Percentiles rank a stretch among this genome's conserved stretches.
phyloP scores from a whole-genome alignment of 2,329 filamentous ascomycete species.

The Aspergillus ochraceus region DNA sequence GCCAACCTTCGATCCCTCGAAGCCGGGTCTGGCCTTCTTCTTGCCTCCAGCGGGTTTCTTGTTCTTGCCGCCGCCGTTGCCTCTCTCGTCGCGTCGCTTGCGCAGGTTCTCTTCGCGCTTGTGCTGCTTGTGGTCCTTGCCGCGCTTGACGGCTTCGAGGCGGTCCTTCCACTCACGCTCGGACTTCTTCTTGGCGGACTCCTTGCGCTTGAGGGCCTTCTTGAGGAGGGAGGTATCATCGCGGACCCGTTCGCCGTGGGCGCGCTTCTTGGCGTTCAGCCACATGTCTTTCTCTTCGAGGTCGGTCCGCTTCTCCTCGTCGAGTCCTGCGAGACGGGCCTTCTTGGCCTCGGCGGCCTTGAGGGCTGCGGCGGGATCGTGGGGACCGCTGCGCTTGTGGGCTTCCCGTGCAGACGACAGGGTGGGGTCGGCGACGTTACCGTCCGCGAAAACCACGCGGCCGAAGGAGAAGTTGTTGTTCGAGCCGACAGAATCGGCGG shows the following conservation, averaged over 20 bases:
- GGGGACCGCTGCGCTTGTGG: constrained; percentile 76
- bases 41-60: constrained; percentile 31
- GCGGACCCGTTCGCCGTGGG: constrained; percentile 83
- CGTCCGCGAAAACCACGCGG: constrained; percentile 86
- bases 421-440: constrained; percentile 73
- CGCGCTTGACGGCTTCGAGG: constrained; percentile 68
- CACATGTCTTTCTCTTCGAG: constrained; percentile 92
- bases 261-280: constrained; percentile 85
- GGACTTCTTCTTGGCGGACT: constrained; percentile 85
- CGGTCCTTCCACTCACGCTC: constrained; percentile 83
- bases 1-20: constrained; percentile 61
- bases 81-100: constrained; percentile 74
- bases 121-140: constrained; percentile 75
- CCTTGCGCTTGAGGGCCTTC: constrained; percentile 92
- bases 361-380: constrained; percentile 83
- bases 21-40: constrained; percentile 63
- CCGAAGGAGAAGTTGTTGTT: constrained; percentile 82
- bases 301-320: constrained; percentile 77
- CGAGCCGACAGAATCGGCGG: constrained; percentile 41
- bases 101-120: constrained; percentile 79
- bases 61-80: constrained; percentile 49
- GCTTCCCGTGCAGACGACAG: constrained; percentile 63
- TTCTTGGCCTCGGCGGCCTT: constrained; percentile 83
- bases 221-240: constrained; percentile 86
- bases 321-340: constrained; percentile 71